Percentiles rank a stretch among this genome's conserved stretches.
phyloP scores from a whole-genome alignment of 2,329 filamentous ascomycete genomes.

The Paraconiothyrium brasiliense region DNA sequence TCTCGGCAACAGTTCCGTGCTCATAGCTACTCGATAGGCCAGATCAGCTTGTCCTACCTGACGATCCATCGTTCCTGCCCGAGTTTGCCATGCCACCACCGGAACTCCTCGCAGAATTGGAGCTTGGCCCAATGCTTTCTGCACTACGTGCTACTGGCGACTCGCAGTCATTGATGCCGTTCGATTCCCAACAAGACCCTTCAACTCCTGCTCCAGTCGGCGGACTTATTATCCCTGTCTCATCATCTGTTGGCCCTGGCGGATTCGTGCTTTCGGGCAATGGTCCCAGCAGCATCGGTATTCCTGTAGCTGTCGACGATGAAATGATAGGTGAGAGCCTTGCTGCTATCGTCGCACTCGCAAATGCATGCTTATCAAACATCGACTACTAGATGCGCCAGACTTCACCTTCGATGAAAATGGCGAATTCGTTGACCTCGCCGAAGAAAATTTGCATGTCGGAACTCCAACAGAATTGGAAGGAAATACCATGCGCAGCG shows the following conservation, averaged over 20 bases:
- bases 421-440: conserved; percentile 65
- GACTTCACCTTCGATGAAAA: conserved; percentile 70
- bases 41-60: conserved; percentile 77
- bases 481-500: conserved; percentile 30
- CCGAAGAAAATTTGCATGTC: conserved; percentile 19
- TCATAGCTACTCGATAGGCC: conserved; percentile 60
- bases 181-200: conserved; percentile 38
- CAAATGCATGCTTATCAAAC: conserved; percentile 45
- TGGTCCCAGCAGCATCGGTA: conserved; percentile 48
- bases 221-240: conserved; percentile 59
- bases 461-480: conserved; percentile 26
- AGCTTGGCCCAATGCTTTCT: conserved; percentile 47
- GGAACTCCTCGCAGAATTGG: conserved; percentile 60
- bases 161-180: conserved; percentile 51
- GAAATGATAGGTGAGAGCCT: conserved; percentile 13
- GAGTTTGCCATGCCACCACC: conserved; percentile 70
- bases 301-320: conserved; percentile 22
- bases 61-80: conserved; percentile 84
- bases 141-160: conserved; percentile 43
- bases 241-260: conserved; percentile 53
- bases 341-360: too few species aligned
- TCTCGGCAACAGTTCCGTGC: not conserved
- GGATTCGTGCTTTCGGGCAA: conserved; percentile 54
- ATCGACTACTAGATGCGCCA: conserved; percentile 57
- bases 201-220: conserved; percentile 33